These are phyloP conservation scores for Pholiota conissans DNA, from an alignment of 768 basidiomycete genomes.

Conservation along the genomic window DNA sequence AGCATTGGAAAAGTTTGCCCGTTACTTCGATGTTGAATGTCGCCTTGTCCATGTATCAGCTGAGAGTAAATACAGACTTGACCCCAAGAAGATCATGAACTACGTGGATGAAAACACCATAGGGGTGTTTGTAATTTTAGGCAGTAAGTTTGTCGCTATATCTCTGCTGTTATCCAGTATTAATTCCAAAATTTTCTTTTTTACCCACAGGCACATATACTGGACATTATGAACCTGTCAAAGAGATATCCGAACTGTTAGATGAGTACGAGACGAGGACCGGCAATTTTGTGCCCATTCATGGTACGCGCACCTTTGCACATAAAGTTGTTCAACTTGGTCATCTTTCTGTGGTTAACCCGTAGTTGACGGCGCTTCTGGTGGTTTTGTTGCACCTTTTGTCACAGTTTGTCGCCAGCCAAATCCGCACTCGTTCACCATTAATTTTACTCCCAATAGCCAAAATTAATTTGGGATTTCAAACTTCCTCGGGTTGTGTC, in stretches of 20 bases:
- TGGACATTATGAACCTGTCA: slow-evolving; percentile 77
- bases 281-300: slow-evolving; percentile 62
- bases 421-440: not conserved
- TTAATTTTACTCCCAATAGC: slow-evolving; percentile 30
- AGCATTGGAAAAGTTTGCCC: slow-evolving; percentile 69
- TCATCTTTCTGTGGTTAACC: slow-evolving; percentile 22
- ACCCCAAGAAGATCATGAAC: slow-evolving; percentile 62
- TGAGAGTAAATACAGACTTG: slow-evolving; percentile 54
- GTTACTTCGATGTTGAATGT: slow-evolving; percentile 71
- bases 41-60: slow-evolving; percentile 51
- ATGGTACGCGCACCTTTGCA: slow-evolving; percentile 49
- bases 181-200: slow-evolving; percentile 37
- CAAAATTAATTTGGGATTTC: slow-evolving; percentile 64
- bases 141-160: slow-evolving; percentile 29
- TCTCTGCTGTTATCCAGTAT: slow-evolving; percentile 40
- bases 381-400: slow-evolving; percentile 70
- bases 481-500: slow-evolving; percentile 59
- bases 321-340: slow-evolving; percentile 45
- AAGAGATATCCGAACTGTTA: slow-evolving; percentile 77
- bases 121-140: slow-evolving; percentile 58
- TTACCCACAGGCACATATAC: slow-evolving; percentile 51
- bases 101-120: slow-evolving; percentile 76
- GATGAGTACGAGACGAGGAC: slow-evolving; percentile 65
- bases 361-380: slow-evolving; percentile 62
- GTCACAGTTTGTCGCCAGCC: slow-evolving; percentile 31